Evolutionary conservation across 495 filamentous ascomycete species (phyloP), one percentile per base, ranked within the genome.

Genomic region (Annulohypoxylon bovei): DNA sequence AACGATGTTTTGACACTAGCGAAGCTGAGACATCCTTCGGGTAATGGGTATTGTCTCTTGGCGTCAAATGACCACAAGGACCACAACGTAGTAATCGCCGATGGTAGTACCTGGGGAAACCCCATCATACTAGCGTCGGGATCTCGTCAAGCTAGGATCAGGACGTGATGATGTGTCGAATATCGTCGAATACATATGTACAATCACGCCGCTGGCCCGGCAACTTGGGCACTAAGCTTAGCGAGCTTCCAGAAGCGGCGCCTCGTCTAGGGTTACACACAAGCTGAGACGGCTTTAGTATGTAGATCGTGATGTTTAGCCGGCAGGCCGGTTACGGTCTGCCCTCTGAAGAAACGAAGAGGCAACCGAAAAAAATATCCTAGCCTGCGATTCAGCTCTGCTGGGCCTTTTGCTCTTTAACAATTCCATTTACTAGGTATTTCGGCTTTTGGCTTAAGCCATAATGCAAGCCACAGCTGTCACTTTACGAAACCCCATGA

Each of bases 401-500:
- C 39, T 42, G 39, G n/a, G 16, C 39, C 11, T 25, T 25, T 47
- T 25, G 8, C 42, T 25, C 18, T 14, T 12, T 47, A 20, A n/a
- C 12, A 1, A 27, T 28, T 50, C 22, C 6, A 9, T 25, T 25
- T 11, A 28, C 46, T 23, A 28, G 46, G 46, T 50, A 50, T 50
- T 8, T 28, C 22, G 49, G 62, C 62, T 61, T 50, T 27, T 59
- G 30, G 67, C 33, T 56, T 42, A 60, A 70, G 68, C 62, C 62
- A 30, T 60, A 44, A 62, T 71, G 62, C 62, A 71, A 71, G 68
- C 68, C 62, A 71, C 57, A 67, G 12, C 62, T 71, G 57, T 66
- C 68, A 67, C 22, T 50, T 42, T 25, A 20, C 28, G 7, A 40
- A 14, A 53, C 27, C 58, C 56, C 39, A 56, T 57, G 22, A 28